Evolutionary conservation across 2,329 filamentous ascomycete species (phyloP).

Genomic region (Mycosphaerelloides madeirae): DNA sequence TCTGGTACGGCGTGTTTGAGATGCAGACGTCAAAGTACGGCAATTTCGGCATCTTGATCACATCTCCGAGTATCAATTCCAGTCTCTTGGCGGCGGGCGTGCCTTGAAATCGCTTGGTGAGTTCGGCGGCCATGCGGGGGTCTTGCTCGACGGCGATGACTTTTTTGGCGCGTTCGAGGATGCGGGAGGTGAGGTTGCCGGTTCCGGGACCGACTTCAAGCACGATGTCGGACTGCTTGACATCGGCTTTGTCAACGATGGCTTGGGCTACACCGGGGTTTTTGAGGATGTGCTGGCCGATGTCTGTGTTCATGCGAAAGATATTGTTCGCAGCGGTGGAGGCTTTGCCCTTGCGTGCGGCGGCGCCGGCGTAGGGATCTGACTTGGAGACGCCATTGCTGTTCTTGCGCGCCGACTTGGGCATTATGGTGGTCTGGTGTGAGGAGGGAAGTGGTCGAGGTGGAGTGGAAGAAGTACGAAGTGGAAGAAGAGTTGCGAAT

Average conservation of each 20-base stretch:
- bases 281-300: constrained; percentile 88
- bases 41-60: constrained; percentile 76
- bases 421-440: constrained; percentile 32
- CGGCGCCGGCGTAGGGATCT: constrained; percentile 43
- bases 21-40: constrained; percentile 81
- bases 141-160: constrained; percentile 87
- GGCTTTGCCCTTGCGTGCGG: constrained; percentile 38
- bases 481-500: background rate
- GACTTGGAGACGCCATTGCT: constrained; percentile 33
- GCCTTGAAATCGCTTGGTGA: constrained; percentile 89
- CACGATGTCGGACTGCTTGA: constrained; percentile 86
- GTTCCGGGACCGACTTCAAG: constrained; percentile 90
- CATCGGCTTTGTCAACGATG: constrained; percentile 78
- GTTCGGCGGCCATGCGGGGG: constrained; percentile 91
- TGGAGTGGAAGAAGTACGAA: background rate
- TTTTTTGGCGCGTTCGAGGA: constrained; percentile 80
- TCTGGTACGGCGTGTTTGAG: constrained; percentile 70
- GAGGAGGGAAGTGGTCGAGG: background rate
- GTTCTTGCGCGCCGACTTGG: constrained; percentile 37
- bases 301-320: constrained; percentile 94
- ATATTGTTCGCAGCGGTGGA: constrained; percentile 65
- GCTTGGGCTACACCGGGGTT: constrained; percentile 79
- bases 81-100: constrained; percentile 78
- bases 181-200: constrained; percentile 82
- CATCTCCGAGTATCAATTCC: constrained; percentile 84